Evolutionary conservation across 192 early-diverging fungal species (phyloP).

Genomic region (Coemansia sp.): DNA sequence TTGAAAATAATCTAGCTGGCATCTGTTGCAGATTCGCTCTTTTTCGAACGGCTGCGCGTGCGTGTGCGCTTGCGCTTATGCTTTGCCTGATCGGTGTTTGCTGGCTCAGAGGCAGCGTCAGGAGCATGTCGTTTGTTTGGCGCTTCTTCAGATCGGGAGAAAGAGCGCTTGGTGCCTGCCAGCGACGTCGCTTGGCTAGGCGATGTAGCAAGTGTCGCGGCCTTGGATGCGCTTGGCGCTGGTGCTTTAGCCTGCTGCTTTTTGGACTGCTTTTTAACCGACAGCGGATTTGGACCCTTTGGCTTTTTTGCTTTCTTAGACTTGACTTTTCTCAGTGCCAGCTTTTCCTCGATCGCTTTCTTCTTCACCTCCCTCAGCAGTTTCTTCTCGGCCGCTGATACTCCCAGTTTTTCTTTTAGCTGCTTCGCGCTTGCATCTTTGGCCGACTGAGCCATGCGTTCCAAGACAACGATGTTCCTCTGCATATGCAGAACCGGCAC

Average conservation of each 20-base stretch:
- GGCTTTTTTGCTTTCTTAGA: constrained; percentile 63
- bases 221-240: neutral
- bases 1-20: neutral
- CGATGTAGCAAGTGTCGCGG: neutral
- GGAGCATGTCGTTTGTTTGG: neutral
- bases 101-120: neutral
- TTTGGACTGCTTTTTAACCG: constrained; percentile 70
- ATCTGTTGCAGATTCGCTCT: neutral
- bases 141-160: constrained; percentile 3
- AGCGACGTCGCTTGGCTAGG: neutral
- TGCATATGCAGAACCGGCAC: constrained; percentile 87
- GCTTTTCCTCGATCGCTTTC: constrained; percentile 32
- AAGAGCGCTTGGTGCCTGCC: constrained; percentile 18
- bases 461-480: constrained; percentile 74
- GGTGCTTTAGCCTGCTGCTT: neutral
- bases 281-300: constrained; percentile 86
- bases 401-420: constrained; percentile 51
- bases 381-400: constrained; percentile 56
- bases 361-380: constrained; percentile 57
- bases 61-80: constrained; percentile 25
- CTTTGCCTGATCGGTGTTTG: neutral
- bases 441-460: constrained; percentile 65
- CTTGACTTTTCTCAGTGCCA: constrained; percentile 18
- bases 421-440: constrained; percentile 40
- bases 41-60: constrained; percentile 20